phyloP scores from a whole-genome alignment of 441 rosid genomes.

The Adansonia madagascariensis region DNA sequence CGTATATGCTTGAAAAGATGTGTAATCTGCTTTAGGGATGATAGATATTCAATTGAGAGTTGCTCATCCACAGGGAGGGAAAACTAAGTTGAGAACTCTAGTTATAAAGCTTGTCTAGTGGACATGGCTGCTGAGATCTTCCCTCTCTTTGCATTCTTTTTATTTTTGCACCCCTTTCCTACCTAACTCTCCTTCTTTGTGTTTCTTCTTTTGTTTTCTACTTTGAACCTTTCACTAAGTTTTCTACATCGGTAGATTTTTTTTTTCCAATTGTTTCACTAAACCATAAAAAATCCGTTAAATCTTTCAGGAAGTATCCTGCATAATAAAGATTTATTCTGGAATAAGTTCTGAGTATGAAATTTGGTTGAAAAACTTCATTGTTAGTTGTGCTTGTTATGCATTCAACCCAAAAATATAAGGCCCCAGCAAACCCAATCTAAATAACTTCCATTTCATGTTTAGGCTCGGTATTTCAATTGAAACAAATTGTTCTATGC shows the following conservation, averaged over 20 bases:
- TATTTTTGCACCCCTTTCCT: background rate
- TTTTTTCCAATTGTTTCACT: background rate
- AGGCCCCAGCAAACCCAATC: background rate
- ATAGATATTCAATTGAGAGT: conserved; percentile 19
- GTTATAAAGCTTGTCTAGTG: background rate
- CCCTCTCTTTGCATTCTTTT: background rate
- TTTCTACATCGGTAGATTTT: background rate
- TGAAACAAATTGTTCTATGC: conserved; percentile 2
- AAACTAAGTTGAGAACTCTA: conserved; percentile 13
- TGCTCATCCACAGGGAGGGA: background rate
- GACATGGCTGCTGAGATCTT: background rate
- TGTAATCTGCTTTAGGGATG: background rate
- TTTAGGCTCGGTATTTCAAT: background rate
- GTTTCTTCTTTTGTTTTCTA: background rate
- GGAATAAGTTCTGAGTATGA: background rate
- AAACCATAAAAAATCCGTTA: background rate
- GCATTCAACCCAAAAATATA: background rate
- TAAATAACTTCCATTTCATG: background rate
- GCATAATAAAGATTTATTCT: background rate
- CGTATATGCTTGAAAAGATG: background rate
- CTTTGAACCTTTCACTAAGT: background rate
- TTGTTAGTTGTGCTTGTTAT: conserved; percentile 2
- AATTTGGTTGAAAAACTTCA: background rate
- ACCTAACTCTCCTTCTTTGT: background rate
- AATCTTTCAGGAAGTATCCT: background rate